Percentiles rank a stretch among this genome's conserved stretches.
Evolutionary conservation across 176 grass and related monocot genomes (phyloP).

Genomic region (Avena eriantha): DNA sequence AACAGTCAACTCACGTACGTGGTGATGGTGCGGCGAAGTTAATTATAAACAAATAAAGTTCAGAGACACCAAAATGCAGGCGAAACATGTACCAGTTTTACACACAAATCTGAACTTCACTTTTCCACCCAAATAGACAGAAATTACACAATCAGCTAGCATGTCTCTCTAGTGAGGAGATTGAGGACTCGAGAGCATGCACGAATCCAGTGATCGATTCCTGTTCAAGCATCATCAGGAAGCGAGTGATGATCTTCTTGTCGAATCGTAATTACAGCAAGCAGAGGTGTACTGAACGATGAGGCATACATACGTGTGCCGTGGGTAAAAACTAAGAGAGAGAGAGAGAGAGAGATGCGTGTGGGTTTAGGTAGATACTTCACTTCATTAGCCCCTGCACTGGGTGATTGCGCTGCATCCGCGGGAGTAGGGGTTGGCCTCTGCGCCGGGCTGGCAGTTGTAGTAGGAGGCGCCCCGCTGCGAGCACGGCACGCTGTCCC

Average conservation of each 20-base stretch:
- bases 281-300: not conserved
- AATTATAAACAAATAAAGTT: not conserved
- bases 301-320: not conserved
- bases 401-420: slow-evolving; percentile 72
- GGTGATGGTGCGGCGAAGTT: not conserved
- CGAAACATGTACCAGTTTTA: not conserved
- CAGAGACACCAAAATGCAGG: not conserved
- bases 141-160: not conserved
- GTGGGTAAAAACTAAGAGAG: not conserved
- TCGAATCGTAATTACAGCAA: not conserved
- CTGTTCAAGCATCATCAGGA: not conserved
- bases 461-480: slow-evolving; percentile 83
- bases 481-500: slow-evolving; percentile 76
- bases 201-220: not conserved
- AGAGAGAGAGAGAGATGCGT: no score
- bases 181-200: not conserved
- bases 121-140: not conserved
- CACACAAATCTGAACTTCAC: not conserved
- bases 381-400: slow-evolving; percentile 50
- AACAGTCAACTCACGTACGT: not conserved
- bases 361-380: no score
- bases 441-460: slow-evolving; percentile 77
- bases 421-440: slow-evolving; percentile 75
- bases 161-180: not conserved
- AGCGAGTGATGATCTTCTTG: not conserved